Base-by-base conservation (phyloP, 257 asterid genomes). In the Ballota nigra region DNA sequence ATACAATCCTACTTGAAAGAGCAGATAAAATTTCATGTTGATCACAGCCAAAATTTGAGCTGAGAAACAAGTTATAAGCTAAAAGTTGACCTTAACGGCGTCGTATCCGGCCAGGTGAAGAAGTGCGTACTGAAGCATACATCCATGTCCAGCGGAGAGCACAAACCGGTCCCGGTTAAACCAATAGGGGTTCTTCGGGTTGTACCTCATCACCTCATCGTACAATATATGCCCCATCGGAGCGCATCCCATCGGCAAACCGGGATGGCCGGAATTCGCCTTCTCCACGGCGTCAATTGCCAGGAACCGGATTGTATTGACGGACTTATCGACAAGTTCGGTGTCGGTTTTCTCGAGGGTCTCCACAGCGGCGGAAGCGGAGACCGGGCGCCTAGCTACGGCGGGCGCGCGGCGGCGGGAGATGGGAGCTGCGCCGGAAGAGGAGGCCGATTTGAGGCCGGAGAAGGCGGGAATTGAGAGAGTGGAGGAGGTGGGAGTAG, bases 101-200 rank as follows among this genome's bases (percentile, higher is more conserved):
- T 91, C 97, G 69, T 84, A 91, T 40, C 97, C 97, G 31, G 97
- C 95, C 13, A 91, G 86, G 71, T 91, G 97, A 78, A 91, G 96
- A 75, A 91, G 88, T 19, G 97, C 97, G 79, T 91, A 91, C 84
- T 89, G 97, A 2, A 91, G 89, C 97, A 91, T 91, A 72, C 96
- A 91, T 3, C 97, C 99, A 66, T 94, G 99, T 6, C 99, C 99
- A 67, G 99, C 99, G 52, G 99, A 94, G 56, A 94, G 89, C 56
- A 94, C 96, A 40, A 94, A 94, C 49, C 99, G 85, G 64, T 94
- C 99, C 5, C 99, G 86, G 65, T 91, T 91, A 59, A 94, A 91
- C 99, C 99, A 94, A 52, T 85, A 89, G 22, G 99, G 97, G 26
- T 94, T 91, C 87, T 88, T 94, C n/a, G 99, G 99, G 69, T 91